Evolutionary conservation across 345 rosid species (phyloP), one percentile per base, ranked within the genome.

Genomic region (Ceriops tagal): DNA sequence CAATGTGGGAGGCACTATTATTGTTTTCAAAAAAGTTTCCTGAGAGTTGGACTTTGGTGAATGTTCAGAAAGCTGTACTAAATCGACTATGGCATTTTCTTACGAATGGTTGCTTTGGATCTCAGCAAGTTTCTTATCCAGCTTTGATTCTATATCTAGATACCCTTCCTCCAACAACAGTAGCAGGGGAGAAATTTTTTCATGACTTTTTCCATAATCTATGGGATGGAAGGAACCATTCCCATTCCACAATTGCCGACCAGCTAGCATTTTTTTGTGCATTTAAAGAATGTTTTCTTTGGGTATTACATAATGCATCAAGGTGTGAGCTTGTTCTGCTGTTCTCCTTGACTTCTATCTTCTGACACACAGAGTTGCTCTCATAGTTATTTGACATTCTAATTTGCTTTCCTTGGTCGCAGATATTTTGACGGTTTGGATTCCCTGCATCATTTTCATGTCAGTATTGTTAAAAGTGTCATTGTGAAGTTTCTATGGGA

Each of bases 1-100:
- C 95, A 35, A 93, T 93, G 93, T 93, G 98, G 98, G 98, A 93
- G 28, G 86, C 81, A 62, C 24, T 91, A 51, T 83, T 93, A 80
- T 77, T 93, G 58, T 87, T 91, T 82, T 84, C 88, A 20, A 88
- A 84, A 71, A 83, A 75, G 63, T 93, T 87, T 78, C 97, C 98
- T 19, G 81, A 86, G 72, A 83, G 96, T 77, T 93, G 97, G 98
- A 75, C 27, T 26, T 62, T 70, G 52, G 31, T 89, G 67, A 89
- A 93, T 70, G 80, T 82, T 76, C 92, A 91, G 75, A 91, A 89
- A 78, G 71, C 79, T 70, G 82, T 88, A 49, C 73, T 91, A 19
- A 86, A 75, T 67, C 83, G 78, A 43, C 80, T 89, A 37, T 92
- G 95, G 93, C 77, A 85, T 83, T 93, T 93, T 81, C 89, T 93